Percentiles rank a stretch among this genome's conserved stretches.
Conservation (phyloP, 2,329 filamentous ascomycete genomes). For the Arthrobotrys iridis region DNA sequence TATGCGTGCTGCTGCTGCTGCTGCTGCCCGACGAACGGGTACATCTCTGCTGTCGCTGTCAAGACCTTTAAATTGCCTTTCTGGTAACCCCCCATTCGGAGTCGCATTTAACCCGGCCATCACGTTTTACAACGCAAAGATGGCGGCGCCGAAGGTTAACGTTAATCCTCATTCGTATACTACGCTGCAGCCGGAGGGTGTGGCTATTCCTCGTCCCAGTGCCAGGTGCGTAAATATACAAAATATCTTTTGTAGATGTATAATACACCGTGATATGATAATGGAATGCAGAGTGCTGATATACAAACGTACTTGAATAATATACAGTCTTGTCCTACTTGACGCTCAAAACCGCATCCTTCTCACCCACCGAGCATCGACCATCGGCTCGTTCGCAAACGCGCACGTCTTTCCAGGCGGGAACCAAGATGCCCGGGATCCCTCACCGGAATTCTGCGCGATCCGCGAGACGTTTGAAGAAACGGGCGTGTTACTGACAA, state of each 20-base stretch:
- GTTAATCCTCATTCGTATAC: conserved; percentile 48
- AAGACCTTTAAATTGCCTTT: not conserved
- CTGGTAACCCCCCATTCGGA: not conserved
- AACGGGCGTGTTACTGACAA: conserved; percentile 84
- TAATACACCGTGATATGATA: not conserved
- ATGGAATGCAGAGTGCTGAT: not conserved
- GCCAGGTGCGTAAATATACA: conserved; percentile 66
- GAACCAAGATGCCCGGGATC: conserved; percentile 81
- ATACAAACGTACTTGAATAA: not conserved
- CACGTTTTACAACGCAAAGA: not conserved
- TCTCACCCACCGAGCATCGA: conserved; percentile 83
- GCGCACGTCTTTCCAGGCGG: conserved; percentile 97
- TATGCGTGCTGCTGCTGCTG: not conserved
- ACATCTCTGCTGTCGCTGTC: not conserved
- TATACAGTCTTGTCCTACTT: conserved; percentile 77
- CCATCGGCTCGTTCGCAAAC: conserved; percentile 83
- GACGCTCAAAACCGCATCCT: conserved; percentile 88
- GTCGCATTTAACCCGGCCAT: conserved; percentile 2
- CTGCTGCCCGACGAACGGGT: conserved; percentile 9
- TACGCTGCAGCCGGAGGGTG: conserved; percentile 35
- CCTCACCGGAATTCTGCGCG: conserved; percentile 69
- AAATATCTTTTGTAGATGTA: not conserved
- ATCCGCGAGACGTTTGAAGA: conserved; percentile 95
- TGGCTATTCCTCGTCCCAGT: conserved; percentile 70
- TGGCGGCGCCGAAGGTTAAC: conserved; percentile 19